phyloP scores from a whole-genome alignment of 2,329 filamentous ascomycete genomes.

The Aspergillus sp. region DNA sequence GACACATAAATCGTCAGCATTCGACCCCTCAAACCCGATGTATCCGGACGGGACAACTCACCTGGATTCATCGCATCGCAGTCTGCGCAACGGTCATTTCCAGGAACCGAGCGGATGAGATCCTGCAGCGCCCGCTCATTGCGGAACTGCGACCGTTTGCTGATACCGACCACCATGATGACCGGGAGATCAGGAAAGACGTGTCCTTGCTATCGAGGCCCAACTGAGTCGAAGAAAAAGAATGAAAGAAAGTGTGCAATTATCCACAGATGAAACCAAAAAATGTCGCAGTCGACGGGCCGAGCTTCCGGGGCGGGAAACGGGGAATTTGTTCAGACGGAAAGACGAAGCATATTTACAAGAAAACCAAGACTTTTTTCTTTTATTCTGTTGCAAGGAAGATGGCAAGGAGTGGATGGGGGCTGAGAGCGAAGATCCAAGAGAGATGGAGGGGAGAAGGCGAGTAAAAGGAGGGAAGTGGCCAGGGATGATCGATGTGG shows the following conservation, averaged over 20 bases:
- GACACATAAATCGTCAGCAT: constrained; percentile 6
- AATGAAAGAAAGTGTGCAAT: constrained; percentile 14
- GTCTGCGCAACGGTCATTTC: constrained; percentile 93
- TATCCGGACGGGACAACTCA: constrained; percentile 47
- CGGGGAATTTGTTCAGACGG: constrained; percentile 9
- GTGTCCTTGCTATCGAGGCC: constrained; percentile 1
- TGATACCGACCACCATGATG: constrained; percentile 71
- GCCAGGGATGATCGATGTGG: constrained; percentile 3
- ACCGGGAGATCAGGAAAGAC: neutral
- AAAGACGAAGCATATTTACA: constrained; percentile 20
- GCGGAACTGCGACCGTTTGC: constrained; percentile 96
- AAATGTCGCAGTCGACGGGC: constrained; percentile 14
- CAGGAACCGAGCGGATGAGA: constrained; percentile 76
- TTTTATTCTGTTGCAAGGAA: neutral
- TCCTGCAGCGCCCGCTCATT: constrained; percentile 93
- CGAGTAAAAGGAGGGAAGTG: constrained; percentile 4
- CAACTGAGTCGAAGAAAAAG: constrained; percentile 12
- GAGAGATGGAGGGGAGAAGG: neutral
- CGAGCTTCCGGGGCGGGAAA: constrained; percentile 15
- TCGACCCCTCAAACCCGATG: neutral
- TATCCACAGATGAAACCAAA: constrained; percentile 5
- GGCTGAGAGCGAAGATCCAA: neutral
- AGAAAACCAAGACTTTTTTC: neutral
- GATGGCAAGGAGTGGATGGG: neutral
- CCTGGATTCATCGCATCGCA: constrained; percentile 90